phyloP scores from a whole-genome alignment of 179 eudicot genomes.

The Carnegiea gigantea region DNA sequence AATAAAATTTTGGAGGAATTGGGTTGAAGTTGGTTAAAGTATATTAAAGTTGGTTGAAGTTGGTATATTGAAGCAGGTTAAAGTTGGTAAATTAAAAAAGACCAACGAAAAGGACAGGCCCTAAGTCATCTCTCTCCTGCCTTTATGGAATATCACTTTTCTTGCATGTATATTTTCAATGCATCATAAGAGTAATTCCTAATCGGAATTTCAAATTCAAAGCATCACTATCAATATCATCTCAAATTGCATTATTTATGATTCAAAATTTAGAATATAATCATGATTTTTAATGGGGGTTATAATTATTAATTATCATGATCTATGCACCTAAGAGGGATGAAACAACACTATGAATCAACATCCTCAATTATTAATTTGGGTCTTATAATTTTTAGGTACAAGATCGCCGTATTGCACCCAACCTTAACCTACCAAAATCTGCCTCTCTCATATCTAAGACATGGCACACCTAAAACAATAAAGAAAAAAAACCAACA shows the following conservation, averaged over 20 bases:
- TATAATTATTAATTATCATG: slow-evolving; percentile 1
- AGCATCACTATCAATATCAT: not conserved
- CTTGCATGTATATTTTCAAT: too few species aligned
- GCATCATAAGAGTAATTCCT: too few species aligned
- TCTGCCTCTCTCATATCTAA: not conserved
- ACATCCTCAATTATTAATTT: slow-evolving; percentile 1
- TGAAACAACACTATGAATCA: slow-evolving; percentile 15
- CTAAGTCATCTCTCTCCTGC: not conserved
- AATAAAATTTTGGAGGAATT: too few species aligned
- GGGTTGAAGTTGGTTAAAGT: too few species aligned
- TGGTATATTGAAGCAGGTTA: too few species aligned
- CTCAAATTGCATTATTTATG: not conserved
- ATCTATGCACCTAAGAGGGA: slow-evolving; percentile 20
- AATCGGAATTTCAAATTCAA: too few species aligned
- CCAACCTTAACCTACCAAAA: slow-evolving; percentile 27
- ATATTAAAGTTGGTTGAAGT: too few species aligned
- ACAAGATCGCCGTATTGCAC: slow-evolving; percentile 8
- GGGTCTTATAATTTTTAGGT: not conserved
- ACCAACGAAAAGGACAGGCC: too few species aligned
- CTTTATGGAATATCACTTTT: not conserved
- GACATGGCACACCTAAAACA: slow-evolving; percentile 21
- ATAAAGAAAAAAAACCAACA: not conserved
- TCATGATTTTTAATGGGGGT: not conserved
- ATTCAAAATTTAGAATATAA: not conserved
- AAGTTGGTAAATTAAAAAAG: too few species aligned